These are phyloP conservation scores for Vaccinium darrowii DNA, from an alignment of 148 eudicot genomes.

Conservation along the genomic window DNA sequence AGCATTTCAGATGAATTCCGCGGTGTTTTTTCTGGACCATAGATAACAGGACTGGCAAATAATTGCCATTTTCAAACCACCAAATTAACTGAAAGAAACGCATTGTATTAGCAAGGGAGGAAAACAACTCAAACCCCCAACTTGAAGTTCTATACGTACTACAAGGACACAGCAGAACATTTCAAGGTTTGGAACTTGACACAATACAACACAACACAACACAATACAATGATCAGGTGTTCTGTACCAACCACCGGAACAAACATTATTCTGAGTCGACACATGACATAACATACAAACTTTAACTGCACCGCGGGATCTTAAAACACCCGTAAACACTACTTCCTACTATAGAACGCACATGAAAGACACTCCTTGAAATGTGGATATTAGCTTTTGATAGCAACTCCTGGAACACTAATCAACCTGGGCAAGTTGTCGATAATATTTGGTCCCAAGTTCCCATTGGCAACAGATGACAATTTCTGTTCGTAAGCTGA, in stretches of 20 bases:
- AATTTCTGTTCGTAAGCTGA: slow-evolving; percentile 23
- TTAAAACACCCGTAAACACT: background rate
- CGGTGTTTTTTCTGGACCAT: background rate
- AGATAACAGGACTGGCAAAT: background rate
- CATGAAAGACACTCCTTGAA: background rate
- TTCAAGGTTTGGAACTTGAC: background rate
- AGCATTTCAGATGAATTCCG: background rate
- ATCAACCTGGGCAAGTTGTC: background rate
- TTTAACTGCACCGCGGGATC: background rate
- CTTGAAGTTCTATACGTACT: background rate
- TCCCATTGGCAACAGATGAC: background rate
- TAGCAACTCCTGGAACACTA: background rate
- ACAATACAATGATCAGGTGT: background rate
- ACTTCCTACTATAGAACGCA: background rate
- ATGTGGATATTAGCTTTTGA: slow-evolving; percentile 4
- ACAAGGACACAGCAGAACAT: background rate
- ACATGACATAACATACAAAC: background rate
- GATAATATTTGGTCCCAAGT: slow-evolving; percentile 5
- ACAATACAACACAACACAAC: background rate
- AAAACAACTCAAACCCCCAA: background rate
- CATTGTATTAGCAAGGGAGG: background rate
- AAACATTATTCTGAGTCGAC: slow-evolving; percentile 2
- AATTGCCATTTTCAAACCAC: too few species aligned
- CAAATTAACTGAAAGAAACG: background rate
- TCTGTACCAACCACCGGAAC: background rate